A percentile compares a stretch with the other conserved stretches of the same genome.
These are phyloP conservation scores for Plantago elongata DNA, from an alignment of 257 asterid genomes.

Conservation along the genomic window DNA sequence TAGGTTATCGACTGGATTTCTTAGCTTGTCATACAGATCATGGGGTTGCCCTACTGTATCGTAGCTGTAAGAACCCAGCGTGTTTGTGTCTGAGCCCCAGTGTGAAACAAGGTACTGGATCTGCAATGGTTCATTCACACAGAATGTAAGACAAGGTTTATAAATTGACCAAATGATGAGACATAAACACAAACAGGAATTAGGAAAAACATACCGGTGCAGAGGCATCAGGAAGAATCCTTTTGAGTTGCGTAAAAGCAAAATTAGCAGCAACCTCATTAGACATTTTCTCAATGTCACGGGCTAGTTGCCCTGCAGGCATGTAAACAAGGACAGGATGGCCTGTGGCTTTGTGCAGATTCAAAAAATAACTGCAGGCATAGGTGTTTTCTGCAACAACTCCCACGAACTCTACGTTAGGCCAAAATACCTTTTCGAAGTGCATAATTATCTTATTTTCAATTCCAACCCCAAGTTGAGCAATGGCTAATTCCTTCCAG, in stretches of 20 bases:
- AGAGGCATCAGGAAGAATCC: constrained; percentile 78
- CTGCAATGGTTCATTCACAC: constrained; percentile 35
- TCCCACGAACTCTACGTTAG: constrained; percentile 94
- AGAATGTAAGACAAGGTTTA: not conserved
- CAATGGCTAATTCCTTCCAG: constrained; percentile 91
- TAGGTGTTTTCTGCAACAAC: constrained; percentile 84
- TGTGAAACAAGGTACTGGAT: constrained; percentile 75
- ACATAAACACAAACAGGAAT: not conserved
- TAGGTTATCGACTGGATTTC: constrained; percentile 78
- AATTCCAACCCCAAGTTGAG: constrained; percentile 83
- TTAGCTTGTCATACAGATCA: constrained; percentile 68
- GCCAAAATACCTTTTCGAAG: constrained; percentile 87
- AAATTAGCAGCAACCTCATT: constrained; percentile 86
- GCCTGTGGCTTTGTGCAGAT: constrained; percentile 96
- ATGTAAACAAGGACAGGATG: constrained; percentile 89
- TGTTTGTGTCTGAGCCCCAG: constrained; percentile 72
- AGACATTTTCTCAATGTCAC: constrained; percentile 78
- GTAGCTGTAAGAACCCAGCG: constrained; percentile 84
- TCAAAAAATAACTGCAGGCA: constrained; percentile 87
- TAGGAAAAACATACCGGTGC: constrained; percentile 54
- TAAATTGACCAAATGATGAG: not conserved
- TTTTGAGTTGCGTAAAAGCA: constrained; percentile 69
- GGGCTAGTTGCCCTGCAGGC: constrained; percentile 96
- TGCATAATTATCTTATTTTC: constrained; percentile 90
- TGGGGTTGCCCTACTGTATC: constrained; percentile 75